These are phyloP conservation scores for Trichoderma pleuroti DNA, from an alignment of 2,329 filamentous ascomycete genomes.

Conservation along the genomic window DNA sequence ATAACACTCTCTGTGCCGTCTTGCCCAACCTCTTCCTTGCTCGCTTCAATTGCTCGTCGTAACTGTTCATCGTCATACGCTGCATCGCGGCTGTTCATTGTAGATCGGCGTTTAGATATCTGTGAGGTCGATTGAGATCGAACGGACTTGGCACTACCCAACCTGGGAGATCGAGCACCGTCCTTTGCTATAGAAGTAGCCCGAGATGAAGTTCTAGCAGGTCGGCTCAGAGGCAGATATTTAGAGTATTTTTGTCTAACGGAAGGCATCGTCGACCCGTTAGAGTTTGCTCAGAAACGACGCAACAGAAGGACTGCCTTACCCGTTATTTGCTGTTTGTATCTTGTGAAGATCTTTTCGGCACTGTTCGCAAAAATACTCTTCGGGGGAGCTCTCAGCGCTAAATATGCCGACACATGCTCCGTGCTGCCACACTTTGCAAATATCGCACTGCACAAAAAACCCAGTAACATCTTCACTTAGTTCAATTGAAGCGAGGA, in stretches of 20 bases:
- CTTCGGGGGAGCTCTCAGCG: constrained; percentile 86
- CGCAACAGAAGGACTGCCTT: constrained; percentile 40
- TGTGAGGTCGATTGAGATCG: constrained; percentile 50
- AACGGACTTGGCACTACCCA: constrained; percentile 53
- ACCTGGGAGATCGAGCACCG: constrained; percentile 50
- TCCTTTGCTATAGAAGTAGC: constrained; percentile 66
- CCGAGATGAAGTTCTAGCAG: constrained; percentile 55
- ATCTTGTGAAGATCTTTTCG: constrained; percentile 88
- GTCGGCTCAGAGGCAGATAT: constrained; percentile 58
- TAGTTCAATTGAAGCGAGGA: constrained; percentile 59
- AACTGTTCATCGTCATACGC: constrained; percentile 93
- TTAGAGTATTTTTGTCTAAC: constrained; percentile 64
- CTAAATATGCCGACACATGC: constrained; percentile 97
- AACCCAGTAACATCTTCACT: constrained; percentile 87
- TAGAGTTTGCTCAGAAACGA: neutral
- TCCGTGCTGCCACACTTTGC: constrained; percentile 98
- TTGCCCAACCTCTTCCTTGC: constrained; percentile 71
- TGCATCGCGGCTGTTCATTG: constrained; percentile 94
- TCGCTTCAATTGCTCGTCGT: constrained; percentile 87
- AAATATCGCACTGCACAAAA: constrained; percentile 96
- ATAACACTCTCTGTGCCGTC: constrained; percentile 49
- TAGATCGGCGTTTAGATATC: constrained; percentile 80
- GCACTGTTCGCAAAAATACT: constrained; percentile 97
- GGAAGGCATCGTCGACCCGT: neutral
- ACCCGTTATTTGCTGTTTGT: constrained; percentile 79